Evolutionary conservation across 345 rosid genomes (phyloP), one percentile per base, ranked within the genome.

Genomic region (Salix dunnii): DNA sequence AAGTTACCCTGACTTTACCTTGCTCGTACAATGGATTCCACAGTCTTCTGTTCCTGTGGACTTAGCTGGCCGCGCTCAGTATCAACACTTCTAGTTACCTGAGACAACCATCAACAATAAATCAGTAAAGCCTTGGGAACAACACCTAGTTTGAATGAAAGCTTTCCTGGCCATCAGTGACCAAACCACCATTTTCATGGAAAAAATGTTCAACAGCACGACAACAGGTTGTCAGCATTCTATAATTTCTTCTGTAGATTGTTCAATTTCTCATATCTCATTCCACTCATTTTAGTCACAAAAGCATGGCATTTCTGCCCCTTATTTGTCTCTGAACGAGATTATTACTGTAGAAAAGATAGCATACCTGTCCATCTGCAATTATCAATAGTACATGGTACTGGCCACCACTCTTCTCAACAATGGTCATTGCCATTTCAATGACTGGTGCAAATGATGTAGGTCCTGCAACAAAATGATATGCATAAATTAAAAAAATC

Each of bases 371-470:
- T 25, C 84, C 84, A 62, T 81, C 84, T 21, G 80, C 84, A 27
- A 81, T 81, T 76, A 81, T 81, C 67, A 81, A 30, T 21, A 81
- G 14, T 46, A 81, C 84, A 73, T 81, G 84, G 70, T 81, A 81
- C 72, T 81, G 84, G 35, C 84, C 84, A 73, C 78, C 66, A 17
- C 78, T 81, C 67, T 73, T 61, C 72, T 81, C 84, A 38, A 81
- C 84, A 77, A 81, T 77, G 40, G 78, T 73, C 25, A 66, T 68
- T 60, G 84, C 78, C 84, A 73, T 81, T 58, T 81, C 84, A 68
- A 81, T 77, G 27, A 81, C 21, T 21, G 84, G 84, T n/a, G 80
- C 84, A 81, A 81, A 81, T 5, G 84, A 81, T 14, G 80, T 70
- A 3, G 78, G 77, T 4, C 72, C 80, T 72, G 28, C 62, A 58